Conservation (phyloP, 2,329 filamentous ascomycete genomes). For the Aspergillus tanneri region DNA sequence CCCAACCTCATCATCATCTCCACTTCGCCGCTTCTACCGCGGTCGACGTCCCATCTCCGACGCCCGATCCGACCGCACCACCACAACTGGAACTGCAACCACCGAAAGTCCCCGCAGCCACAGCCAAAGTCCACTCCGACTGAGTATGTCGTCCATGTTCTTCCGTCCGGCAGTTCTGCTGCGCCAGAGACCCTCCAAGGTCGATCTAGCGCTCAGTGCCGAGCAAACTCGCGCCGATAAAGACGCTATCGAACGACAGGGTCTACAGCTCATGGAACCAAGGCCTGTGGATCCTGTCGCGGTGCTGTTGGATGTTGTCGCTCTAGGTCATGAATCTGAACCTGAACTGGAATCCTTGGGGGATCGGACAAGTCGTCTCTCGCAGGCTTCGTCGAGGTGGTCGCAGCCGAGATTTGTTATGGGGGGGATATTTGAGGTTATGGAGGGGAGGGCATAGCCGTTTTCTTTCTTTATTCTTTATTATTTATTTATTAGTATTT, state of each 20-base stretch:
- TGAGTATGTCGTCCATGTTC: slow-evolving; percentile 31
- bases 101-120: slow-evolving; percentile 23
- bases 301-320: too few species aligned
- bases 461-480: slow-evolving; percentile 9
- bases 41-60: slow-evolving; percentile 6
- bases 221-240: slow-evolving; percentile 42
- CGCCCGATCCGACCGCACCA: slow-evolving; percentile 10
- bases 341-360: slow-evolving; percentile 17
- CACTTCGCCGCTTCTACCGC: slow-evolving; percentile 28
- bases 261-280: slow-evolving; percentile 47
- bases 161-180: slow-evolving; percentile 35
- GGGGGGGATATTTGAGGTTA: slow-evolving; percentile 50
- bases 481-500: not conserved
- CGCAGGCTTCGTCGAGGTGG: slow-evolving; percentile 7
- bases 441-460: slow-evolving; percentile 42
- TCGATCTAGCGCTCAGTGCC: slow-evolving; percentile 46
- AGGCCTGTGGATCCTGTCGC: slow-evolving; percentile 41
- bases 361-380: slow-evolving; percentile 11
- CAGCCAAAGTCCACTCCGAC: slow-evolving; percentile 31
- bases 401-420: slow-evolving; percentile 43
- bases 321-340: slow-evolving; percentile 26
- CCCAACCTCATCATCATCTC: slow-evolving; percentile 30
- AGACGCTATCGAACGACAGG: slow-evolving; percentile 41
- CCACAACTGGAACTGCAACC: too few species aligned
- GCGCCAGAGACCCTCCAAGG: slow-evolving; percentile 44